These are phyloP conservation scores for Dioscorea alata DNA, from an alignment of 106 monocot species.

Conservation along the genomic window DNA sequence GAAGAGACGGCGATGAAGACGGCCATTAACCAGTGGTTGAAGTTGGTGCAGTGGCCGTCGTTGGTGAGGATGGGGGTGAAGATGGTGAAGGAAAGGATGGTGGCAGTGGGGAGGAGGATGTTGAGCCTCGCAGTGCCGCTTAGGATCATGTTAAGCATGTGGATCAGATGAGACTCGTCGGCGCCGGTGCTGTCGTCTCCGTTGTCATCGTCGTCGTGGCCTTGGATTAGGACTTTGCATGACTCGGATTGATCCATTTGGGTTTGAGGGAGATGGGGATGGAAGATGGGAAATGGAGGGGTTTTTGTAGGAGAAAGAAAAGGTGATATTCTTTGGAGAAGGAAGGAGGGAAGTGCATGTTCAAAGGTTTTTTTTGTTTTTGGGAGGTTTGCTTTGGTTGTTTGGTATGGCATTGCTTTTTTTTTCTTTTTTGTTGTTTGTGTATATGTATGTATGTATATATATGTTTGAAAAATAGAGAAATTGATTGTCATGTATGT, in stretches of 20 bases:
- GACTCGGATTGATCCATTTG: conserved; percentile 3
- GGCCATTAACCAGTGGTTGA: conserved; percentile 27
- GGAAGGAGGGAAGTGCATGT: not conserved
- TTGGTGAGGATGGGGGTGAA: conserved; percentile 58
- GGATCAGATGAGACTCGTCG: conserved; percentile 35
- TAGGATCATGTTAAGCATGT: conserved; percentile 45
- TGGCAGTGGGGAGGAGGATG: conserved; percentile 61
- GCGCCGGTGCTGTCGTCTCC: conserved; percentile 17
- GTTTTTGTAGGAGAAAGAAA: not conserved
- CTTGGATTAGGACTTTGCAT: conserved; percentile 34
- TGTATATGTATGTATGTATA: too few species aligned
- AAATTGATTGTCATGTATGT: too few species aligned
- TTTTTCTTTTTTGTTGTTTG: too few species aligned
- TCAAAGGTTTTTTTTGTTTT: not conserved
- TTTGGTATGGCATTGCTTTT: too few species aligned
- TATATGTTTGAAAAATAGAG: too few species aligned
- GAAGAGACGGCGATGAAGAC: conserved; percentile 42
- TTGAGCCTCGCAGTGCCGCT: conserved; percentile 63
- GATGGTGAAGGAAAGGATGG: conserved; percentile 66
- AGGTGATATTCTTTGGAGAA: conserved; percentile 9
- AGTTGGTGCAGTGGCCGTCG: conserved; percentile 36
- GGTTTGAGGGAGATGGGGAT: not conserved
- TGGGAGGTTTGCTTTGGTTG: not conserved
- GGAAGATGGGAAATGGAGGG: not conserved
- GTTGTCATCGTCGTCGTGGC: not conserved